Conservation (phyloP, 2,329 filamentous ascomycete genomes). For the Cordyceps javanica region DNA sequence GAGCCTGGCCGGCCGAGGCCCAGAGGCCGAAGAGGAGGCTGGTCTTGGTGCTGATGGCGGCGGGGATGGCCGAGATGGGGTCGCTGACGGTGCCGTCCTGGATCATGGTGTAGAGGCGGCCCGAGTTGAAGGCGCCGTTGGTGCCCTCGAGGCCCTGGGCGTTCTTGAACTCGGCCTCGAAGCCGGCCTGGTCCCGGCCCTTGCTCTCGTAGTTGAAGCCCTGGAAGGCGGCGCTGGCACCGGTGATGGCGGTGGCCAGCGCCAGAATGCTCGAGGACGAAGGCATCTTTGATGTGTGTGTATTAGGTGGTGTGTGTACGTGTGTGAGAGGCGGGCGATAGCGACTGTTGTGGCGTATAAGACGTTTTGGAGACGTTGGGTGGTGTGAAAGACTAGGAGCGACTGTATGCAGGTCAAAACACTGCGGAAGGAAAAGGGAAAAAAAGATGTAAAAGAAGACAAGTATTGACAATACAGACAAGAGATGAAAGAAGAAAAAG, state of each 20-base stretch:
- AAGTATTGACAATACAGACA: neutral
- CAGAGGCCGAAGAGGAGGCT: constrained; percentile 77
- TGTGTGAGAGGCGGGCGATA: neutral
- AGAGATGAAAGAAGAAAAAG: neutral
- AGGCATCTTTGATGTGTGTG: constrained; percentile 30
- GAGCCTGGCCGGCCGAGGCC: constrained; percentile 61
- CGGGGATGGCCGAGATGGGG: constrained; percentile 68
- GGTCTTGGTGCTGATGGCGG: constrained; percentile 75
- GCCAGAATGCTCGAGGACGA: constrained; percentile 28
- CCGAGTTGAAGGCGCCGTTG: constrained; percentile 56
- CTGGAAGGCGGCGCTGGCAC: constrained; percentile 37
- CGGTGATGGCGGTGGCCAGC: constrained; percentile 29
- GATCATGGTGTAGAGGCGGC: constrained; percentile 70
- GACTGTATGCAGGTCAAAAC: constrained; percentile 3
- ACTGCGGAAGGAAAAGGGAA: neutral
- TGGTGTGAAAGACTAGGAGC: neutral
- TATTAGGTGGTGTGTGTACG: neutral
- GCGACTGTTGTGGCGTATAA: constrained; percentile 5
- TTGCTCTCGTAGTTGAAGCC: constrained; percentile 70
- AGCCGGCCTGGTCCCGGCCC: constrained; percentile 57
- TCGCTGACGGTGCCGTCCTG: constrained; percentile 60
- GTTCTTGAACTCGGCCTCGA: constrained; percentile 62
- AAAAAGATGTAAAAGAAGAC: neutral
- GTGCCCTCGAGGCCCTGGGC: constrained; percentile 60
- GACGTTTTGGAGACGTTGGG: neutral